phyloP scores from a whole-genome alignment of 1,284 basidiomycete genomes.

The Ceratorhiza oryzae-sativae region DNA sequence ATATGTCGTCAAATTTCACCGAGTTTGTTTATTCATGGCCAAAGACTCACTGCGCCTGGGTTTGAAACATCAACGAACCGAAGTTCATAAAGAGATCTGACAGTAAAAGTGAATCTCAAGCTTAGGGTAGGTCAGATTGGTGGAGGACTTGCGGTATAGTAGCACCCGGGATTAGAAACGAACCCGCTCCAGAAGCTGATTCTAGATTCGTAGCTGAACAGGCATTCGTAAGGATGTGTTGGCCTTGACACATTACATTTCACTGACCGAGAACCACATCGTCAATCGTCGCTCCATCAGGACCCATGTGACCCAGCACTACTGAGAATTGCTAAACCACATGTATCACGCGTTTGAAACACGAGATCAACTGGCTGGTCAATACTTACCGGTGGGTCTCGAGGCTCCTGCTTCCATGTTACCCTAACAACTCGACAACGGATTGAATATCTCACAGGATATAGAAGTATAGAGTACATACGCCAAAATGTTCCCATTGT shows the following conservation, averaged over 20 bases:
- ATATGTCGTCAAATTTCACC: no score
- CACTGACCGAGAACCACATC: neutral
- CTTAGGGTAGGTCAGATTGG: neutral
- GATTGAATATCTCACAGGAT: neutral
- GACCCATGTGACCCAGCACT: neutral
- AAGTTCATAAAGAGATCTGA: neutral
- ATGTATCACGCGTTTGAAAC: neutral
- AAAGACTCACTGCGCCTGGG: neutral
- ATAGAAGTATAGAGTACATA: neutral
- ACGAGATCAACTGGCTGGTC: neutral
- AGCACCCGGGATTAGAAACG: neutral
- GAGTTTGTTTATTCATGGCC: neutral
- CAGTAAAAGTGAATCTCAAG: neutral
- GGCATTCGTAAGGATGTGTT: neutral
- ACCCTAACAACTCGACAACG: neutral
- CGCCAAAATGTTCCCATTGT: neutral
- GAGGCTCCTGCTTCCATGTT: neutral
- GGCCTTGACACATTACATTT: neutral
- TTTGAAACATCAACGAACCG: neutral
- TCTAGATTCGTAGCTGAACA: neutral
- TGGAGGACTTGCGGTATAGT: neutral
- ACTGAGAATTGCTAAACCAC: neutral
- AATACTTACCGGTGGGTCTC: neutral
- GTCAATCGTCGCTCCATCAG: neutral
- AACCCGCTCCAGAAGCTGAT: neutral